Evolutionary conservation across 2,329 filamentous ascomycete species (phyloP), one percentile per base, ranked within the genome.

Genomic region (Sarocladium kiliense): DNA sequence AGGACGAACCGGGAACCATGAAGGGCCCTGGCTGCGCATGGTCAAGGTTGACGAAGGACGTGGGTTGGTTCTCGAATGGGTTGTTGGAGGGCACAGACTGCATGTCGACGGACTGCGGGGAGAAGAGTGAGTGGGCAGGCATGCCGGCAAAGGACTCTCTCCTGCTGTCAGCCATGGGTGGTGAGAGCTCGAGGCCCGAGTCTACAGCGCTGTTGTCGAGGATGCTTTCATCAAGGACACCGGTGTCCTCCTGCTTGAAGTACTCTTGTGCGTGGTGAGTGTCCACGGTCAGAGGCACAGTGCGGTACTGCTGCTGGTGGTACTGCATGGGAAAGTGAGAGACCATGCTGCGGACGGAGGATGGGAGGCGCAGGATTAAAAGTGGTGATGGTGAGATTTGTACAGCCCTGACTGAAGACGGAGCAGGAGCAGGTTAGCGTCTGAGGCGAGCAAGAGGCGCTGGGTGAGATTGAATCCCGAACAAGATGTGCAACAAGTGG

Each of bases 1-100:
- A 56, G 11, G 34, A 53, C 45, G 45, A 51, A 39, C 54, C 25
- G 16, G 26, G 70, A 54, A 71, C 66, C 53, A 63, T 68, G 55
- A 76, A 77, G 49, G 66, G 63, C 39, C 69, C 68, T 49, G 68
- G 66, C 59, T 81, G 78, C 55, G 68, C 68, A 59, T 79, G 76
- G 56, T 82, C 79, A 59, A 86, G 76, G 57, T 84, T 82, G 73
- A 86, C 80, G 74, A 88, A 92, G 51, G 83, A 83, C 72, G 85
- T 84, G 64, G 74, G 75, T 42, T 75, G 73, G 60, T 41, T 30
- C 26, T 80, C 79, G 64, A 82, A 86, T 36, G 82, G 80, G 71
- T 85, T 85, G 70, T 82, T 85, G 56, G 83, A 84, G 14, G 79
- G 77, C 55, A 83, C 72, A 16, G 81, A 81, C 68, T 85, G 82